These are phyloP conservation scores for Hymenoscyphus repandus DNA, from an alignment of 2,329 filamentous ascomycete genomes.

Conservation along the genomic window DNA sequence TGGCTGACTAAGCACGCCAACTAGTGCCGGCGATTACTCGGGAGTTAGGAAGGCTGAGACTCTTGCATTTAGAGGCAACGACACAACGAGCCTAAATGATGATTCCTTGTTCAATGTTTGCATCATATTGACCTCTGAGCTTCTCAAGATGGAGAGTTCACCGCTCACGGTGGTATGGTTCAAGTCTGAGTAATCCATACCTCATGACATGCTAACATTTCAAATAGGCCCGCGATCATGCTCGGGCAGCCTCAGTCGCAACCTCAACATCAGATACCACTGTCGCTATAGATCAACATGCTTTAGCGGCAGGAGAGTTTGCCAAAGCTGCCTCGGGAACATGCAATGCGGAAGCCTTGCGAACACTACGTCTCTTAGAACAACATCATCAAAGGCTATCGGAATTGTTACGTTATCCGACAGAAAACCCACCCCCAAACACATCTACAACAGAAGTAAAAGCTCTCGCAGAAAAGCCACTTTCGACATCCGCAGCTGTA, in stretches of 20 bases:
- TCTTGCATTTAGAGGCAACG: no score
- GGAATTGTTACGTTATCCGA: slow-evolving; percentile 68
- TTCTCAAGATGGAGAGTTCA: no score
- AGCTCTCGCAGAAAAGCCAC: slow-evolving; percentile 23
- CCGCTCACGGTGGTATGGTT: no score
- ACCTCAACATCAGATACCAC: slow-evolving; percentile 64
- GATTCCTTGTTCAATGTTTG: no score
- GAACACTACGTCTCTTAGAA: slow-evolving; percentile 80
- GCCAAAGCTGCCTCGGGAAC: slow-evolving; percentile 74
- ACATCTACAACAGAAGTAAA: slow-evolving; percentile 23
- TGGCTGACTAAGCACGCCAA: no score
- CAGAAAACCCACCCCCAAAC: slow-evolving; percentile 25
- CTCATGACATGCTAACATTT: slow-evolving; percentile 18
- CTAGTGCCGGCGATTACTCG: no score
- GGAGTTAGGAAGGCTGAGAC: no score
- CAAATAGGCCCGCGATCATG: slow-evolving; percentile 77
- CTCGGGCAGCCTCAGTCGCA: slow-evolving; percentile 74
- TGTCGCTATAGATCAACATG: slow-evolving; percentile 81
- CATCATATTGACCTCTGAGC: no score
- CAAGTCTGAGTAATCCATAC: background rate
- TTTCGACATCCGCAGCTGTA: slow-evolving; percentile 29
- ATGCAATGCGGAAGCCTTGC: slow-evolving; percentile 64
- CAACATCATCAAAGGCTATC: slow-evolving; percentile 82
- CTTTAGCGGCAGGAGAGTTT: slow-evolving; percentile 83
- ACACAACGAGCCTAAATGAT: no score